Evolutionary conservation across 2,329 filamentous ascomycete genomes (phyloP).

Genomic region (Cercospora zeina): DNA sequence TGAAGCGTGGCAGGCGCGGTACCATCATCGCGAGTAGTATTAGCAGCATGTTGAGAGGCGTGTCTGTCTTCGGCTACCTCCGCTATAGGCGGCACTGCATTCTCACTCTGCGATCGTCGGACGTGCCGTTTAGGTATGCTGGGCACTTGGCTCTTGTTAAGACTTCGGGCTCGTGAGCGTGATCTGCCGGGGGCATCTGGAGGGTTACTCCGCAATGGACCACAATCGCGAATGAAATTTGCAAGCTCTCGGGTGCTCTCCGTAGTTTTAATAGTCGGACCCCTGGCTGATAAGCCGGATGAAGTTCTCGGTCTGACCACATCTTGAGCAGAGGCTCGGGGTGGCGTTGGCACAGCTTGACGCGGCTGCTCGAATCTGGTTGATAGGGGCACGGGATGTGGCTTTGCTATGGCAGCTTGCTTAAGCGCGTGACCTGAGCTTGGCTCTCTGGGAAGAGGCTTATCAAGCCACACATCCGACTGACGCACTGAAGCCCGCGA

Average conservation of each 20-base stretch:
- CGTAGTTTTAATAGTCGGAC: neutral
- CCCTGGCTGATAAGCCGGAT: constrained; percentile 16
- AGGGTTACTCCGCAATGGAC: constrained; percentile 33
- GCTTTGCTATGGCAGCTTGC: constrained; percentile 25
- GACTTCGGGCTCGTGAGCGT: constrained; percentile 25
- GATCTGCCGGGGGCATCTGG: constrained; percentile 23
- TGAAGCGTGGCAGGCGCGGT: constrained; percentile 16
- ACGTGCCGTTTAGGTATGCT: constrained; percentile 12
- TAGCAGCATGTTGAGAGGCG: neutral
- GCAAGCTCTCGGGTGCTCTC: constrained; percentile 30
- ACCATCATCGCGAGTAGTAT: neutral
- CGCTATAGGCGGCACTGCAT: constrained; percentile 3
- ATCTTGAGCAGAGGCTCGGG: constrained; percentile 10
- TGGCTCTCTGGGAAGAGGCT: constrained; percentile 30
- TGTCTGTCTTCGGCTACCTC: neutral
- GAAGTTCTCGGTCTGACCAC: constrained; percentile 23
- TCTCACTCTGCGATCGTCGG: constrained; percentile 24
- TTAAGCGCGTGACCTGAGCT: constrained; percentile 2
- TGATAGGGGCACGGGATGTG: constrained; percentile 29
- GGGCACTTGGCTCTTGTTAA: constrained; percentile 10
- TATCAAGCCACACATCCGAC: constrained; percentile 28
- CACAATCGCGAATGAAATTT: constrained; percentile 30
- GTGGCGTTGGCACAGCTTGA: constrained; percentile 23
- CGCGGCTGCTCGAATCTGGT: constrained; percentile 32
- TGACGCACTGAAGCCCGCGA: neutral